Percentiles rank a stretch among this genome's conserved stretches.
These are phyloP conservation scores for Arthrobotrys conoides DNA, from an alignment of 2,329 filamentous ascomycete genomes.

Conservation along the genomic window DNA sequence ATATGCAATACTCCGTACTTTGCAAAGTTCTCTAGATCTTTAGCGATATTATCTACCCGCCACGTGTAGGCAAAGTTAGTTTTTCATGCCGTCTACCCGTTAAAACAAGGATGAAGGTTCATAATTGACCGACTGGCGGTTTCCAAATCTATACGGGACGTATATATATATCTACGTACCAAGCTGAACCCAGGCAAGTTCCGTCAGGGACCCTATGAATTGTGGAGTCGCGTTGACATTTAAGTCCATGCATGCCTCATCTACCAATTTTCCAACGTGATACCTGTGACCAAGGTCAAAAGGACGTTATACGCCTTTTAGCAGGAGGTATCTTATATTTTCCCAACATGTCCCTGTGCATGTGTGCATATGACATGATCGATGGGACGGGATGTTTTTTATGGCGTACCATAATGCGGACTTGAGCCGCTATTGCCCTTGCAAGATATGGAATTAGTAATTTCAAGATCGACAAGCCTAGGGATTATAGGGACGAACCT, in stretches of 20 bases:
- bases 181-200: slow-evolving; percentile 89
- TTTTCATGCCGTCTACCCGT: slow-evolving; percentile 10
- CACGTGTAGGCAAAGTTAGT: slow-evolving; percentile 26
- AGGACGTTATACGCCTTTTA: slow-evolving; percentile 69
- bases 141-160: slow-evolving; percentile 13
- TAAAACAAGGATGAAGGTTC: slow-evolving; percentile 19
- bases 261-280: slow-evolving; percentile 86
- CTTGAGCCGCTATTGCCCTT: slow-evolving; percentile 54
- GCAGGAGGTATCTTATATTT: slow-evolving; percentile 33
- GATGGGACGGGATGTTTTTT: slow-evolving; percentile 7
- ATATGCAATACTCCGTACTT: slow-evolving; percentile 70
- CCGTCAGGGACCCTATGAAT: slow-evolving; percentile 87
- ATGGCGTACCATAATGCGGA: slow-evolving; percentile 54
- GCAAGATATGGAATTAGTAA: slow-evolving; percentile 32
- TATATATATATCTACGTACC: slow-evolving; percentile 71
- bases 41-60: slow-evolving; percentile 70
- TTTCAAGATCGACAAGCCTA: background rate
- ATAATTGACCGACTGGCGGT: slow-evolving; percentile 3
- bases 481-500: slow-evolving; percentile 35
- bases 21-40: slow-evolving; percentile 77
- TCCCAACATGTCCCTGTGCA: background rate
- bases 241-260: slow-evolving; percentile 81
- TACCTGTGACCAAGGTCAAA: slow-evolving; percentile 87
- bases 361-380: too few species aligned
- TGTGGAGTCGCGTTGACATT: slow-evolving; percentile 90